A percentile compares a stretch with the other conserved stretches of the same genome.
Conservation (phyloP, 1,284 basidiomycete species). For the Athelia sp. region DNA sequence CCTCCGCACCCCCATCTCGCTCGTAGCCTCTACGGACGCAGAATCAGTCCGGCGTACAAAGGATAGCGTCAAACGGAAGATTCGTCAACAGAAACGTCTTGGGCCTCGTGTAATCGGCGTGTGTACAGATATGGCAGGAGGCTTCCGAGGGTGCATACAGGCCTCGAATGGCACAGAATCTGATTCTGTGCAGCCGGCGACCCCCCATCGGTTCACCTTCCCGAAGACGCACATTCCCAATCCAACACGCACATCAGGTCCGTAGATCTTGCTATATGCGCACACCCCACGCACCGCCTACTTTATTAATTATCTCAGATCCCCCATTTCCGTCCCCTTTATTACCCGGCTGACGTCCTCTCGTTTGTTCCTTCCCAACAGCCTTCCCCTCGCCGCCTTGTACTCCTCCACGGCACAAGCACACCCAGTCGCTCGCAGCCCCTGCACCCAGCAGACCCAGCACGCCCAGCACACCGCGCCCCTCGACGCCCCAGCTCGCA, state of each 20-base stretch:
- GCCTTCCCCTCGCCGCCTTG: background rate
- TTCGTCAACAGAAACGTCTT: background rate
- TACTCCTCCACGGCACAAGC: background rate
- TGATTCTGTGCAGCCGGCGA: background rate
- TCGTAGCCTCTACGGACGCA: background rate
- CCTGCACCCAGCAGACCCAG: background rate
- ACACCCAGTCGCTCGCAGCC: conserved; percentile 1
- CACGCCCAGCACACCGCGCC: background rate
- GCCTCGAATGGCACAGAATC: background rate
- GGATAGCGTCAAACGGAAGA: background rate
- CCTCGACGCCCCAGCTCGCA: background rate
- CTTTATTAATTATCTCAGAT: no score
- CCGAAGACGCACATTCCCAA: no score
- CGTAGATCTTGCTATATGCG: background rate
- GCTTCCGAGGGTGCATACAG: background rate
- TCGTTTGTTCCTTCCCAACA: background rate
- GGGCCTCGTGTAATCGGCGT: background rate
- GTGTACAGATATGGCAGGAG: background rate
- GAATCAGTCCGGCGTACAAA: background rate
- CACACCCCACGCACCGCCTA: background rate
- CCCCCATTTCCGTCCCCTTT: background rate
- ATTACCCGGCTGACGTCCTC: background rate
- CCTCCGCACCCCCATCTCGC: background rate
- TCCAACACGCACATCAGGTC: background rate
- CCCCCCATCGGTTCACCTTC: background rate